phyloP scores from a whole-genome alignment of 768 basidiomycete genomes.

The Termitomyces sp. region DNA sequence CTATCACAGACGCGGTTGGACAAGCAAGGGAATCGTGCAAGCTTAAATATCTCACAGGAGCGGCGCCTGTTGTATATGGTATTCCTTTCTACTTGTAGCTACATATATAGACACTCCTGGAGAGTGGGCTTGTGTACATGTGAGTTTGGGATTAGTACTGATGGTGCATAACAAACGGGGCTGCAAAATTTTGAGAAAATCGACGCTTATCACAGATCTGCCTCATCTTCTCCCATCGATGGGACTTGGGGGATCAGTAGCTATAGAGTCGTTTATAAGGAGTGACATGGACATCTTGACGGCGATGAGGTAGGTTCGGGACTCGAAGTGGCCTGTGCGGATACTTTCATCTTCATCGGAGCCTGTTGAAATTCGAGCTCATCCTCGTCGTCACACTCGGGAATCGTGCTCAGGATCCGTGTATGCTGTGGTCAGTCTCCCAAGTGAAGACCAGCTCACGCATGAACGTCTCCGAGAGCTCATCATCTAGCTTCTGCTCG shows the following conservation, averaged over 20 bases:
- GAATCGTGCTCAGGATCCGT: constrained; percentile 4
- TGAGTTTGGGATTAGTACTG: too few species aligned
- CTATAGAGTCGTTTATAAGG: too few species aligned
- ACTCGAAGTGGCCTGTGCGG: neutral
- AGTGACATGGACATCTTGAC: neutral
- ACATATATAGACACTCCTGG: neutral
- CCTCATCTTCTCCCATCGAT: too few species aligned
- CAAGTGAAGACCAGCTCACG: constrained; percentile 13
- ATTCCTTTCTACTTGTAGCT: constrained; percentile 80
- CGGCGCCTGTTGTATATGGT: constrained; percentile 92
- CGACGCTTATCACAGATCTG: too few species aligned
- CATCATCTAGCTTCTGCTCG: neutral
- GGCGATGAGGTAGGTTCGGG: neutral
- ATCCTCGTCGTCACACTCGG: constrained; percentile 10
- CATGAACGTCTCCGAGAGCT: constrained; percentile 9
- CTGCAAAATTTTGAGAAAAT: too few species aligned
- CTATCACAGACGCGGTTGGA: constrained; percentile 73
- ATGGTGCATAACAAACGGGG: too few species aligned
- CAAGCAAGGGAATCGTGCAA: constrained; percentile 78
- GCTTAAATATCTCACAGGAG: constrained; percentile 90
- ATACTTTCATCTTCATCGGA: neutral
- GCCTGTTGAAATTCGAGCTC: constrained; percentile 2
- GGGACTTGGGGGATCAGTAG: too few species aligned
- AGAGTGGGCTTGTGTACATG: too few species aligned
- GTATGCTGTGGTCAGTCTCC: constrained; percentile 5